Base-by-base conservation (phyloP, 441 rosid genomes). In the Adansonia rubrostipa region DNA sequence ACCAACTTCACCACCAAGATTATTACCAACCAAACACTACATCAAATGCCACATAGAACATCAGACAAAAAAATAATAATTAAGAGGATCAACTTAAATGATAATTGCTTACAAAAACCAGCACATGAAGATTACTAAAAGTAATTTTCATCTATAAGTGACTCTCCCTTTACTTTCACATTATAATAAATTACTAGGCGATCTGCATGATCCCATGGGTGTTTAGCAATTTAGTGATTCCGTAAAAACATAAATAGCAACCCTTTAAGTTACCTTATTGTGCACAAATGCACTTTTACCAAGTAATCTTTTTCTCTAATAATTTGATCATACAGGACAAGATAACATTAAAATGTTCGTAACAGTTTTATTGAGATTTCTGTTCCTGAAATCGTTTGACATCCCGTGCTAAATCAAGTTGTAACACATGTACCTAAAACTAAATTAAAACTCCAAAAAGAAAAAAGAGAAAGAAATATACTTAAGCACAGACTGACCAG, bases 1-100 rank as follows among this genome's bases (percentile, higher is more conserved):
- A 58, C 98, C 98, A 77, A 94, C 90, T 82, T 94, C 97, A 47
- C 95, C 97, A 73, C 97, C 97, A 83, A 93, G 87, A 80, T 85
- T 87, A 73, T 86, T 51, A 44, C 87, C 91, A 58, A 82, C 85
- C 69, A 78, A 75, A 83, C 99, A 92, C 98, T 96, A 84, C 81
- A 84, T 64, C 20, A 28, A 79, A 73, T 76, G 77, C 17, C 19
- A 74, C 9, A 45, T 14, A 7, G 2, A 72, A 42, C 58, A 75
- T 71, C 10, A 75, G 68, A 48, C 7, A 45, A 20, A 20, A 54
- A 6, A 4, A 40, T 50, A 28, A 13, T 1, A 50, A 13, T 2
- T 5, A 50, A 48, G 20, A 70, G 20, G 11, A 50, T 50, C 6
- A 47, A 22, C 9, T 5, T 19, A 69, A 69, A 48, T 6, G 20